Evolutionary conservation across 23 red algal genomes (phyloP).

Genomic region (Agarophyton chilense): DNA sequence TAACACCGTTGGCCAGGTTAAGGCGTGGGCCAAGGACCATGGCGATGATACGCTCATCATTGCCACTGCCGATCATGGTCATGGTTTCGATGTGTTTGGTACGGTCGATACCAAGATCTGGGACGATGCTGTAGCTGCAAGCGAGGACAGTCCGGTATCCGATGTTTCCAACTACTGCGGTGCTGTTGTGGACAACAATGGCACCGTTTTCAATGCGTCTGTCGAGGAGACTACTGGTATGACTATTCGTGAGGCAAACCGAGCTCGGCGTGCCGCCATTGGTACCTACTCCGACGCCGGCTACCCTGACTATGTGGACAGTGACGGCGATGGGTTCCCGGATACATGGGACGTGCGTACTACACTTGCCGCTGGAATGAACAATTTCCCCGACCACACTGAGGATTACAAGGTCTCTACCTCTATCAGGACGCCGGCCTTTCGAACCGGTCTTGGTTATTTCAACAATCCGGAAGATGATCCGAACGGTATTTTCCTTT

Average conservation of each 20-base stretch:
- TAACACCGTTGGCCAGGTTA: conserved; percentile 49
- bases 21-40: conserved; percentile 44
- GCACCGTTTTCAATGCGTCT: conserved; percentile 15
- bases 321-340: conserved; percentile 68
- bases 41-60: conserved; percentile 63
- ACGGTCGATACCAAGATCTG: conserved; percentile 66
- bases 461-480: conserved; percentile 59
- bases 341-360: conserved; percentile 69
- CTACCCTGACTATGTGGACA: conserved; percentile 57
- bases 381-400: conserved; percentile 73
- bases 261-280: conserved; percentile 36
- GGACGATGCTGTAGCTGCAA: conserved; percentile 26
- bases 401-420: conserved; percentile 48
- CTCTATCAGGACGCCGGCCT: conserved; percentile 40
- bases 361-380: conserved; percentile 58
- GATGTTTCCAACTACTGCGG: conserved; percentile 48
- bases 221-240: neutral
- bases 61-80: conserved; percentile 58
- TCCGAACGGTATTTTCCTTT: conserved; percentile 42
- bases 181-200: conserved; percentile 34
- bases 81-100: conserved; percentile 67
- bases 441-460: neutral
- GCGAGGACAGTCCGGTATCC: conserved; percentile 10
- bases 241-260: conserved; percentile 21
- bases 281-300: conserved; percentile 49